Percentiles rank a stretch among this genome's conserved stretches.
phyloP scores from a whole-genome alignment of 257 asterid genomes.

The Linderniella brevidens region DNA sequence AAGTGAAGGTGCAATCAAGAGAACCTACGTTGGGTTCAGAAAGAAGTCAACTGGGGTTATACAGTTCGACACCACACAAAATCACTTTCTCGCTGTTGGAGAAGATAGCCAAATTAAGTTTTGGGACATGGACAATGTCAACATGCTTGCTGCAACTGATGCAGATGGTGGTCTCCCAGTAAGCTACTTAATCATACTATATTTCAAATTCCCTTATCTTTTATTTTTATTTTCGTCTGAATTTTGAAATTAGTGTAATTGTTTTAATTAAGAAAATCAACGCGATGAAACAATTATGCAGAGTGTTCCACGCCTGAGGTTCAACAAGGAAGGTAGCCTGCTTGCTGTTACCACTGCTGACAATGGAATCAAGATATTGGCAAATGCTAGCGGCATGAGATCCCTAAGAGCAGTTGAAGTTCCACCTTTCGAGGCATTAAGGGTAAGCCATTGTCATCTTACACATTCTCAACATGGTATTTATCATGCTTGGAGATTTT shows the following conservation, averaged over 20 bases:
- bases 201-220: background rate
- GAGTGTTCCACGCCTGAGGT: conserved; percentile 82
- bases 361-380: conserved; percentile 83
- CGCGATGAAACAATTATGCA: conserved; percentile 12
- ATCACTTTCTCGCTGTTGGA: conserved; percentile 90
- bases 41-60: conserved; percentile 72
- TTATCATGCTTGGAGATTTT: too few relatives aligned
- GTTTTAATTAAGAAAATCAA: too few relatives aligned
- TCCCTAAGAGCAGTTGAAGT: conserved; percentile 55
- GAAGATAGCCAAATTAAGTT: conserved; percentile 90
- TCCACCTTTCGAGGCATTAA: conserved; percentile 63
- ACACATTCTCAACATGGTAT: too few relatives aligned
- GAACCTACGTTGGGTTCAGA: conserved; percentile 71
- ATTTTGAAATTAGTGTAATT: background rate
- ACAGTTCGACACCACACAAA: conserved; percentile 89
- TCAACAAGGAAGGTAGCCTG: conserved; percentile 89
- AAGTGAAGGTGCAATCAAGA: conserved; percentile 95
- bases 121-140: conserved; percentile 91
- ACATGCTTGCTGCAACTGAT: conserved; percentile 45
- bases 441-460: conserved; percentile 6
- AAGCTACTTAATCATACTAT: conserved; percentile 13
- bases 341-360: conserved; percentile 88
- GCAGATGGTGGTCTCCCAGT: conserved; percentile 96
- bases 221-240: background rate
- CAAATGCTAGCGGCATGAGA: conserved; percentile 75